A percentile compares a stretch with the other conserved stretches of the same genome.
These are phyloP conservation scores for Colletotrichum navitas DNA, from an alignment of 2,329 filamentous ascomycete species.

Conservation along the genomic window DNA sequence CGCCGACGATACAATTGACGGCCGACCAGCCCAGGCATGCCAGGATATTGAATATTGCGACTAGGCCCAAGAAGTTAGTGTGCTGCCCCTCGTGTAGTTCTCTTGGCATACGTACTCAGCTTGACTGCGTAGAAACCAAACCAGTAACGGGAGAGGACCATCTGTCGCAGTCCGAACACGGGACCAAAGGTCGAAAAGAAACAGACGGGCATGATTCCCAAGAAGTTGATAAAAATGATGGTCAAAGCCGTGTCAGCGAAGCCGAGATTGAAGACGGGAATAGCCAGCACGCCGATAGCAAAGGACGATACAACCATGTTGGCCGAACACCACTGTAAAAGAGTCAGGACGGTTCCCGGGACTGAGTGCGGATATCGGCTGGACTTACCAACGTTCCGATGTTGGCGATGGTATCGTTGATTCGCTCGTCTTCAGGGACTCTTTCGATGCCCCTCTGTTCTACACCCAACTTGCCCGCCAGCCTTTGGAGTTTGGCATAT, in stretches of 20 bases:
- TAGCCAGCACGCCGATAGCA: constrained; percentile 78
- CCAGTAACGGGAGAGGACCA: constrained; percentile 83
- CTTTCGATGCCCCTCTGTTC: constrained; percentile 83
- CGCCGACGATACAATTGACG: constrained; percentile 84
- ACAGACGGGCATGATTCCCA: constrained; percentile 79
- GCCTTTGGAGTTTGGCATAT: constrained; percentile 62
- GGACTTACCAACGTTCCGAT: constrained; percentile 77
- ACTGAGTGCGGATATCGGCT: neutral
- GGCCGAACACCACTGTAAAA: constrained; percentile 73
- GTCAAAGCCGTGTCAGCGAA: constrained; percentile 80
- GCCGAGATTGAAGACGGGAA: constrained; percentile 76
- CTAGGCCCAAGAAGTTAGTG: constrained; percentile 49
- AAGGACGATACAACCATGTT: constrained; percentile 85
- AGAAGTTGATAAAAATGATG: constrained; percentile 80
- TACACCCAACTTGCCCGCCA: constrained; percentile 75
- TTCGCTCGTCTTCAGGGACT: constrained; percentile 77
- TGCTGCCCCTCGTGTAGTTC: neutral
- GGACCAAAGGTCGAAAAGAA: constrained; percentile 85
- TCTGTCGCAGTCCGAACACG: constrained; percentile 80
- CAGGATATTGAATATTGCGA: constrained; percentile 78
- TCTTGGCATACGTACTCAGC: constrained; percentile 63
- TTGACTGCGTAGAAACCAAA: constrained; percentile 81
- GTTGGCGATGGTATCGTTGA: constrained; percentile 73
- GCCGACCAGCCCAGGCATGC: constrained; percentile 81
- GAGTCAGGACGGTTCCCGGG: constrained; percentile 13